These are phyloP conservation scores for Prototheca wickerhamii DNA, from an alignment of 163 green algal genomes.

Conservation along the genomic window DNA sequence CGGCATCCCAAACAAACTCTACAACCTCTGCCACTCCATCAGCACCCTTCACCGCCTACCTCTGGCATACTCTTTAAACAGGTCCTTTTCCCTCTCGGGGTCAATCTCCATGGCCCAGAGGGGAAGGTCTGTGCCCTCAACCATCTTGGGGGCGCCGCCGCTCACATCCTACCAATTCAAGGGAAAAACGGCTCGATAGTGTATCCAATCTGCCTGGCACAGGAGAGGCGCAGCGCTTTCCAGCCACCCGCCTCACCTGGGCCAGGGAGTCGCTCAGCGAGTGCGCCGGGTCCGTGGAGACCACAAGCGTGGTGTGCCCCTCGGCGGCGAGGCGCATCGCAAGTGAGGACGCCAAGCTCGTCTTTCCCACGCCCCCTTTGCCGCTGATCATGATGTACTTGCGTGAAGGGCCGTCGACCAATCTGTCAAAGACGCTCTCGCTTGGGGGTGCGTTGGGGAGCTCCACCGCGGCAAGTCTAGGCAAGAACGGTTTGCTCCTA, in stretches of 20 bases:
- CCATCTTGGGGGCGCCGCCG: constrained; percentile 62
- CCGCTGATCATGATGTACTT: constrained; percentile 86
- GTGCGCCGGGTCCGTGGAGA: constrained; percentile 94
- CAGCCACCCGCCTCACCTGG: constrained; percentile 44
- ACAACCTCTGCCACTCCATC: no score
- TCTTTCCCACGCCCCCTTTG: constrained; percentile 96
- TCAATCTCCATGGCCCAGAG: constrained; percentile 96
- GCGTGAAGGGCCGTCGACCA: constrained; percentile 34
- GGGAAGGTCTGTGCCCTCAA: constrained; percentile 86
- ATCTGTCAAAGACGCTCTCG: no score
- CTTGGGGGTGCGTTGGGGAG: no score
- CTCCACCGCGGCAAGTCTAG: no score
- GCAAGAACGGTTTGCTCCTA: no score
- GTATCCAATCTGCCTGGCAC: not conserved
- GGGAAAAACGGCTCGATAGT: not conserved
- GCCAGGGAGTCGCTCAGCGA: constrained; percentile 85
- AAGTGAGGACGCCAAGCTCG: constrained; percentile 77
- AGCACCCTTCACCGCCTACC: no score
- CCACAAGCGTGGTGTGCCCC: constrained; percentile 82
- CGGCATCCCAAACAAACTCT: no score
- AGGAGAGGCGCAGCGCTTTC: not conserved
- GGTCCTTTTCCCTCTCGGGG: constrained; percentile 59
- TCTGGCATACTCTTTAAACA: constrained; percentile 46
- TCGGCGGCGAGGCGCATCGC: constrained; percentile 77
- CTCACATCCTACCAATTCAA: constrained; percentile 17